A percentile compares a stretch with the other conserved stretches of the same genome.
phyloP scores from a whole-genome alignment of 1,284 basidiomycete species.

The Ustilago curta region DNA sequence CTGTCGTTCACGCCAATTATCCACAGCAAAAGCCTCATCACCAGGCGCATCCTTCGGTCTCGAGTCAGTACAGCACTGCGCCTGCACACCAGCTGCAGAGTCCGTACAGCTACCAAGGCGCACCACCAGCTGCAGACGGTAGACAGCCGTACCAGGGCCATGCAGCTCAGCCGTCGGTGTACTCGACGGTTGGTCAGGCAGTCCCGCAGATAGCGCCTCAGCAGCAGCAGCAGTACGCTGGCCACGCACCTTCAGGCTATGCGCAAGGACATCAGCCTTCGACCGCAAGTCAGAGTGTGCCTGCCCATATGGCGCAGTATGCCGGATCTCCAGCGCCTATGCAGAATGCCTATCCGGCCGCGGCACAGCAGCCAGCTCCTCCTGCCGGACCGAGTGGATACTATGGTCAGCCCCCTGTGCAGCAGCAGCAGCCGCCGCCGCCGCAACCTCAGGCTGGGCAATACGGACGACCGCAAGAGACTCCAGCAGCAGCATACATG shows the following conservation, averaged over 20 bases:
- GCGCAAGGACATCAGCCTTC: slow-evolving; percentile 27
- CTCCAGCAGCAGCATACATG: slow-evolving; percentile 64
- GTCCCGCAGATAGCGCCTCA: slow-evolving; percentile 26
- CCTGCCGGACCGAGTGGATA: slow-evolving; percentile 43
- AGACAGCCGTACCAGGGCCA: slow-evolving; percentile 30
- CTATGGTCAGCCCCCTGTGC: slow-evolving; percentile 55
- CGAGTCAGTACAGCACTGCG: slow-evolving; percentile 55
- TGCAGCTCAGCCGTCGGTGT: slow-evolving; percentile 40
- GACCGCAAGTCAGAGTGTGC: slow-evolving; percentile 42
- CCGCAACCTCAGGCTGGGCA: slow-evolving; percentile 5
- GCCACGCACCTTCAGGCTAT: slow-evolving; percentile 28
- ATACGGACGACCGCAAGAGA: slow-evolving; percentile 47
- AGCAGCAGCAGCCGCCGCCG: slow-evolving; percentile 44
- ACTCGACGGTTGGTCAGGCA: slow-evolving; percentile 39
- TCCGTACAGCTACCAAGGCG: slow-evolving; percentile 35
- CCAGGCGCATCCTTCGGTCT: slow-evolving; percentile 53
- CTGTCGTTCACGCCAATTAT: slow-evolving; percentile 43
- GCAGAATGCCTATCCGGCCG: slow-evolving; percentile 19
- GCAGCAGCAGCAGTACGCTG: slow-evolving; percentile 40
- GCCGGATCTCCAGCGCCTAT: slow-evolving; percentile 21
- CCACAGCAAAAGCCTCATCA: slow-evolving; percentile 38
- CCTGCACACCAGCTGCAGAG: slow-evolving; percentile 31
- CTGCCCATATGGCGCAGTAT: slow-evolving; percentile 42
- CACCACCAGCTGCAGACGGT: slow-evolving; percentile 21
- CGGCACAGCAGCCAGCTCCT: slow-evolving; percentile 34